Percentiles rank a stretch among this genome's conserved stretches.
These are phyloP conservation scores for Saccharomyces cerevisiae DNA, from an alignment of 805 yeast genomes.

Conservation along the genomic window DNA sequence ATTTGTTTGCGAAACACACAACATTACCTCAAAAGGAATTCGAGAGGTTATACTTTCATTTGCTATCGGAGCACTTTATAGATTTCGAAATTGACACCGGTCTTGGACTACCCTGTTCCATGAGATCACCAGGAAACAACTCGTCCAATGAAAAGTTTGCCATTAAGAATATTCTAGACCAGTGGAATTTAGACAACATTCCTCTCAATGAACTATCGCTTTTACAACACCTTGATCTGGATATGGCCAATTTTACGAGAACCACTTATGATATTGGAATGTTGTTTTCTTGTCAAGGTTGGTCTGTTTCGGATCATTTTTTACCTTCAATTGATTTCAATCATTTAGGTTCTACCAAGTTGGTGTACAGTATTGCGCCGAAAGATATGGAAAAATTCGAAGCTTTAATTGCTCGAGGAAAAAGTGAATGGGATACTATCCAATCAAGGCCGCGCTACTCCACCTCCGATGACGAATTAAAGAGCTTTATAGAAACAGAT, in stretches of 20 bases:
- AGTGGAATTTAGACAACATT: conserved; percentile 54
- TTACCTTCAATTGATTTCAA: conserved; percentile 45
- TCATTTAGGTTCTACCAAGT: conserved; percentile 45
- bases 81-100: conserved; percentile 34
- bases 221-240: conserved; percentile 38
- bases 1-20: conserved; percentile 13
- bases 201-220: conserved; percentile 44
- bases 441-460: background rate
- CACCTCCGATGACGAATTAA: background rate
- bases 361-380: conserved; percentile 61
- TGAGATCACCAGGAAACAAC: conserved; percentile 12
- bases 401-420: conserved; percentile 3
- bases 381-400: conserved; percentile 47
- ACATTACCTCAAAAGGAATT: conserved; percentile 18
- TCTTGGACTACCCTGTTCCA: conserved; percentile 26
- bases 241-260: conserved; percentile 34
- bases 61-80: conserved; percentile 25
- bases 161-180: conserved; percentile 16
- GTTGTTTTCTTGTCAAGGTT: conserved; percentile 46
- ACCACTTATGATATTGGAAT: conserved; percentile 45
- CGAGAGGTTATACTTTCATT: conserved; percentile 39
- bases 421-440: conserved; percentile 12
- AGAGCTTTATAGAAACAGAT: background rate
- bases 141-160: conserved; percentile 16
- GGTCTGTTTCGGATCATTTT: conserved; percentile 57